phyloP scores from a whole-genome alignment of 148 eudicot species.

The Diospyros kaki region DNA sequence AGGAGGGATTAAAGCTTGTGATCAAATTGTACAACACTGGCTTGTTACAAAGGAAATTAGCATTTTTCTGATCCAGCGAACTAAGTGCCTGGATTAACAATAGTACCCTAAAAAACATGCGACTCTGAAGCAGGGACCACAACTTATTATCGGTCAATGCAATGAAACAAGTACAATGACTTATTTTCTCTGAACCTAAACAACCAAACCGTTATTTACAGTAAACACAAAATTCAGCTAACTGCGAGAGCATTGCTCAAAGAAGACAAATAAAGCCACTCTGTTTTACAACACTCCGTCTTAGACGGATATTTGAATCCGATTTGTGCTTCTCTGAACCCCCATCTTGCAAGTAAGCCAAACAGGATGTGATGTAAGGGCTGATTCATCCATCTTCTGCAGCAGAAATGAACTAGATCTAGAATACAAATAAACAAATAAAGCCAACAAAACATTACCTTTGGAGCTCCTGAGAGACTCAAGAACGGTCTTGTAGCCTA shows the following conservation, averaged over 20 bases:
- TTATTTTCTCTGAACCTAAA: neutral
- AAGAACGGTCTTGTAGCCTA: conserved; percentile 60
- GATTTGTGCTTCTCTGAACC: too few relatives aligned
- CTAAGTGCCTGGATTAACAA: neutral
- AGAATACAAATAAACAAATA: neutral
- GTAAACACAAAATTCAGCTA: neutral
- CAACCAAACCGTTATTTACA: neutral
- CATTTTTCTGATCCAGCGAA: neutral
- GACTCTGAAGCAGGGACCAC: neutral
- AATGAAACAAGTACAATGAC: too few relatives aligned
- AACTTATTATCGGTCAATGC: neutral
- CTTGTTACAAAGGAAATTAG: neutral
- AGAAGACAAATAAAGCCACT: too few relatives aligned
- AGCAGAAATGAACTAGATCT: neutral
- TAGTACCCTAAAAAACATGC: neutral
- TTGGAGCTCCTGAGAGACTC: conserved; percentile 47
- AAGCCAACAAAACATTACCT: conserved; percentile 17
- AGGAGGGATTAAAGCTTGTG: too few relatives aligned
- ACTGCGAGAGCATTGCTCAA: too few relatives aligned
- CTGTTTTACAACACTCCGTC: too few relatives aligned
- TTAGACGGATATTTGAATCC: too few relatives aligned
- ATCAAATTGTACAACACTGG: neutral
- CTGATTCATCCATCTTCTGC: neutral
- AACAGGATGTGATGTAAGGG: too few relatives aligned
- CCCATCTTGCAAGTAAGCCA: too few relatives aligned